Evolutionary conservation across 2,329 filamentous ascomycete species (phyloP).

Genomic region (Didymella segeticola): DNA sequence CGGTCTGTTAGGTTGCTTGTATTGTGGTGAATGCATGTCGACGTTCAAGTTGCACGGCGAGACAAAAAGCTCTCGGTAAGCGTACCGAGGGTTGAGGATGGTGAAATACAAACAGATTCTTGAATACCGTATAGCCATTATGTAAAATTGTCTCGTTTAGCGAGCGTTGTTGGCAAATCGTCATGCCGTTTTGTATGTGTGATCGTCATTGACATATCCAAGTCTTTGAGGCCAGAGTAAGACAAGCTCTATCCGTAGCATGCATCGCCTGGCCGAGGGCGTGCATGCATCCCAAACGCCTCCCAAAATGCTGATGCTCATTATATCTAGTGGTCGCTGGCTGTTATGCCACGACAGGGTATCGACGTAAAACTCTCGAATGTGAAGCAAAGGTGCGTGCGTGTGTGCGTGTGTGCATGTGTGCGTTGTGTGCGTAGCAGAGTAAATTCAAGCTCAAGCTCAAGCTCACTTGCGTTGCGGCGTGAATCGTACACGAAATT

Average conservation of each 20-base stretch:
- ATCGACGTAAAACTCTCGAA: slow-evolving; percentile 43
- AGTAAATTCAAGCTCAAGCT: slow-evolving; percentile 13
- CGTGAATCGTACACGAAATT: slow-evolving; percentile 55
- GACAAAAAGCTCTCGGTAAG: slow-evolving; percentile 6
- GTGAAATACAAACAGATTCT: neutral
- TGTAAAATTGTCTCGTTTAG: neutral
- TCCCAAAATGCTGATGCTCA: slow-evolving; percentile 42
- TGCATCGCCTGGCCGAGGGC: slow-evolving; percentile 10
- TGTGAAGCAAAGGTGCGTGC: slow-evolving; percentile 28
- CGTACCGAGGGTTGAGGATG: neutral
- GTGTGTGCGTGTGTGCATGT: slow-evolving; percentile 7
- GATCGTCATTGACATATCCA: slow-evolving; percentile 10
- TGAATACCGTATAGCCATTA: slow-evolving; percentile 10
- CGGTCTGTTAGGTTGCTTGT: neutral
- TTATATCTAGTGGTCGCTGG: slow-evolving; percentile 33
- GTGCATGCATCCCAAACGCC: slow-evolving; percentile 35
- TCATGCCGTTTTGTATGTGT: slow-evolving; percentile 11
- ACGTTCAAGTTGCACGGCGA: slow-evolving; percentile 1
- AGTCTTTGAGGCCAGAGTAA: slow-evolving; percentile 1
- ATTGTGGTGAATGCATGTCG: neutral
- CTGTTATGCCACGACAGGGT: slow-evolving; percentile 37
- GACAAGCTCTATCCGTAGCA: slow-evolving; percentile 8
- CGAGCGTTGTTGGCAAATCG: slow-evolving; percentile 5
- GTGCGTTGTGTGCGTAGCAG: slow-evolving; percentile 19
- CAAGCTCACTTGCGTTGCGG: slow-evolving; percentile 44